Evolutionary conservation across 352 stramenopile species (phyloP).

Genomic region (Hyaloperonospora brassicae): DNA sequence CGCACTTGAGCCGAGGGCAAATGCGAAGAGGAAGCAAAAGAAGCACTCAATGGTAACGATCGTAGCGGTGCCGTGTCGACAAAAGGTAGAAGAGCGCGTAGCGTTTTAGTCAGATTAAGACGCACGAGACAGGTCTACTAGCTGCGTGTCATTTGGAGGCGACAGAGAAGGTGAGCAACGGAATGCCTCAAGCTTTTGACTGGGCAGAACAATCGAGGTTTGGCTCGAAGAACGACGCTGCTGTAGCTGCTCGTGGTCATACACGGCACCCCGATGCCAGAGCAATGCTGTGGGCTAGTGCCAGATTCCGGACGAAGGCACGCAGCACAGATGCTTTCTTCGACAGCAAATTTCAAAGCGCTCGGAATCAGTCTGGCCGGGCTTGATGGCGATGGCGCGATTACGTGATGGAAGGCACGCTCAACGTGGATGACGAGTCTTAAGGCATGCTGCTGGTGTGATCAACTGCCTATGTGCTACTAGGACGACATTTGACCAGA

Average conservation of each 20-base stretch:
- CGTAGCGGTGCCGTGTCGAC: constrained; percentile 40
- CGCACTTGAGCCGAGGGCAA: constrained; percentile 20
- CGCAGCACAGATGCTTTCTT: constrained; percentile 57
- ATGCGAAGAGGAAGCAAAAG: constrained; percentile 27
- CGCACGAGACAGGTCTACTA: constrained; percentile 51
- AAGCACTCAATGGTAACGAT: neutral
- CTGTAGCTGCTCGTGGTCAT: constrained; percentile 78
- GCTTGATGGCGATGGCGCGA: constrained; percentile 75
- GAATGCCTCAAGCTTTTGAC: constrained; percentile 59
- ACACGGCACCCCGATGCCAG: constrained; percentile 78
- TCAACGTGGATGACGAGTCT: constrained; percentile 77
- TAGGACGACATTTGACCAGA: constrained; percentile 63
- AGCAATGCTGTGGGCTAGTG: constrained; percentile 77
- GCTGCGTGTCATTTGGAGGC: constrained; percentile 41
- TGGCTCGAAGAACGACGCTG: constrained; percentile 58
- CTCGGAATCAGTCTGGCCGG: constrained; percentile 82
- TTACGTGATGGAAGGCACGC: constrained; percentile 82
- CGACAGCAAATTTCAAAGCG: constrained; percentile 68
- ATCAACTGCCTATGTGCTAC: constrained; percentile 74
- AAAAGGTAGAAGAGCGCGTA: constrained; percentile 72
- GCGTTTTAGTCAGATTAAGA: constrained; percentile 50
- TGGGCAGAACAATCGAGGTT: constrained; percentile 70
- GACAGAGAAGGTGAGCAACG: constrained; percentile 30
- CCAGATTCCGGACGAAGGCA: constrained; percentile 80
- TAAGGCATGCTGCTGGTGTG: constrained; percentile 67